Conservation (phyloP, 2,329 filamentous ascomycete genomes). For the Pezicula neosporulosa region DNA sequence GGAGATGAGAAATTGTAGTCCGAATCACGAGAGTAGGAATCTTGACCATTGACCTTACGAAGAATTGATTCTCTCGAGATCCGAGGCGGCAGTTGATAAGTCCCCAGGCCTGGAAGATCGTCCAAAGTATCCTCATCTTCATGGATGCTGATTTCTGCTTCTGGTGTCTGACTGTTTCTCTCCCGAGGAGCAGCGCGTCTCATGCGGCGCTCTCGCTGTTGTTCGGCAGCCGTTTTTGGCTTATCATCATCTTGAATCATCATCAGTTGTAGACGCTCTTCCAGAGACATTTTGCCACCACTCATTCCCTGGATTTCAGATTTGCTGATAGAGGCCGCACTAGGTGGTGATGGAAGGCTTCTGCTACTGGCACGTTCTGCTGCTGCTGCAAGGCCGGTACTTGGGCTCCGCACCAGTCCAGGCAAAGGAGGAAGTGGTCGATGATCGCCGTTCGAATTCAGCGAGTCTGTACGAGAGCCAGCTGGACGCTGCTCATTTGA, state of each 20-base stretch:
- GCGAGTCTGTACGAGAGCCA: slow-evolving; percentile 66
- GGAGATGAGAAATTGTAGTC: slow-evolving; percentile 64
- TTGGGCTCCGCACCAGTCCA: slow-evolving; percentile 50
- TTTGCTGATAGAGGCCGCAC: slow-evolving; percentile 65
- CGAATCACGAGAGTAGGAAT: slow-evolving; percentile 52
- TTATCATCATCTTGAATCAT: slow-evolving; percentile 70
- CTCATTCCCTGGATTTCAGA: slow-evolving; percentile 75
- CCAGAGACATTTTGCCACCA: slow-evolving; percentile 74
- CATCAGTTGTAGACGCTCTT: slow-evolving; percentile 85
- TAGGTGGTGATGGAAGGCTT: slow-evolving; percentile 69
- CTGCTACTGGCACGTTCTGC: slow-evolving; percentile 70
- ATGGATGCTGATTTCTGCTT: slow-evolving; percentile 30
- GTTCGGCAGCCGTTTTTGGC: slow-evolving; percentile 56
- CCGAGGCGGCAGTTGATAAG: slow-evolving; percentile 67
- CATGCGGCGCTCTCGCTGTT: slow-evolving; percentile 67
- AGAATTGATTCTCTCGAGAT: slow-evolving; percentile 95
- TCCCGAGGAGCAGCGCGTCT: slow-evolving; percentile 55
- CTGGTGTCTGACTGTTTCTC: slow-evolving; percentile 31
- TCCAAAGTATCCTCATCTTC: slow-evolving; percentile 59
- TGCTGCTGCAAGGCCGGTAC: slow-evolving; percentile 63
- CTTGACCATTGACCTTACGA: slow-evolving; percentile 71
- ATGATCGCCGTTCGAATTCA: slow-evolving; percentile 75
- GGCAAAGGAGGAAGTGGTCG: slow-evolving; percentile 86
- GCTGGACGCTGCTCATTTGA: slow-evolving; percentile 40
- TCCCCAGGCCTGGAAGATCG: slow-evolving; percentile 54